Conservation (phyloP, 345 rosid genomes). For the Luvunga scandens region DNA sequence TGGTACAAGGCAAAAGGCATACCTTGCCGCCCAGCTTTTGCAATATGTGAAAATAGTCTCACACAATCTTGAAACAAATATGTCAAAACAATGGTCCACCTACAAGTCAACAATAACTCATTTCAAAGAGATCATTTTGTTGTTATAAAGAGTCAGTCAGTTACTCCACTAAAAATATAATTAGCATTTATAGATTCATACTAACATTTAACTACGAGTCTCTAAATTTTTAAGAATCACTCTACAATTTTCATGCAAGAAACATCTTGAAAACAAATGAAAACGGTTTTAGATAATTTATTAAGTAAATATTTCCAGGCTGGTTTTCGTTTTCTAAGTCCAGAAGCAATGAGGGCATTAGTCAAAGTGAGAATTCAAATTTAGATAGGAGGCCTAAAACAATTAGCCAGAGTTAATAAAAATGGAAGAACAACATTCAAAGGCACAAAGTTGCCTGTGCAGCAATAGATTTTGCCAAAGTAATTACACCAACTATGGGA, state of each 20-base stretch:
- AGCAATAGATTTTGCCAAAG: background rate
- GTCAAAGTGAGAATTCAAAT: background rate
- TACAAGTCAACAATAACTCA: conserved; percentile 27
- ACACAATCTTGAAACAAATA: conserved; percentile 79
- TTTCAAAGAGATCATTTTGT: background rate
- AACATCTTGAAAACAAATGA: background rate
- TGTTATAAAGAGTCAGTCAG: background rate
- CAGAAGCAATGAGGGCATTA: conserved; percentile 1
- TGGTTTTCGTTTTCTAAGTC: background rate
- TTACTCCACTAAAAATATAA: background rate
- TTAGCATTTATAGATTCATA: background rate
- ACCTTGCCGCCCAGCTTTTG: conserved; percentile 99
- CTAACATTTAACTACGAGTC: background rate
- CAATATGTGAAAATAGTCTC: conserved; percentile 88
- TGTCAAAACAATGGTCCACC: conserved; percentile 98
- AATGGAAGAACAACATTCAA: background rate
- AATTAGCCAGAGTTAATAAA: background rate
- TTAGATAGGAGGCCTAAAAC: background rate
- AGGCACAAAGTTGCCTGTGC: background rate
- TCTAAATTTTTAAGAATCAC: background rate
- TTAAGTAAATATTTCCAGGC: background rate
- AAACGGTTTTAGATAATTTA: background rate
- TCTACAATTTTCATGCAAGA: background rate
- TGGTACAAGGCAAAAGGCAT: conserved; percentile 16
- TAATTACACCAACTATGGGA: background rate